A percentile compares a stretch with the other conserved stretches of the same genome.
These are phyloP conservation scores for Mollisiaceae sp. DNA, from an alignment of 2,329 filamentous ascomycete species.

Conservation along the genomic window DNA sequence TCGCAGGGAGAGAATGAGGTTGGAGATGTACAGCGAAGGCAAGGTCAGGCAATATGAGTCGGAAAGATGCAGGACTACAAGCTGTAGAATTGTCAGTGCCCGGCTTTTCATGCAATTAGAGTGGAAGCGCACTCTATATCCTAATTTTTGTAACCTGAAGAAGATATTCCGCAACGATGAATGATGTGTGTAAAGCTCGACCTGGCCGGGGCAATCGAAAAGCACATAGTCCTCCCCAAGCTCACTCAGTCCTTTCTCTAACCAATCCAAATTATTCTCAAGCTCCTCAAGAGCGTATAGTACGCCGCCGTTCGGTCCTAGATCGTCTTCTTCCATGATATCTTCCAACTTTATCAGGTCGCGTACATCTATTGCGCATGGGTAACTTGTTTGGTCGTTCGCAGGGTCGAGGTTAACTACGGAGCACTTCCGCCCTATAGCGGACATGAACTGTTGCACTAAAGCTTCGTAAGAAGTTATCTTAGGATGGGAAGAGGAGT, in stretches of 20 bases:
- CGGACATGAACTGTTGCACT: constrained; percentile 97
- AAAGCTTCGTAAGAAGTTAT: constrained; percentile 21
- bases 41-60: constrained; percentile 93
- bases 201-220: constrained; percentile 96
- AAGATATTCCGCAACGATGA: constrained; percentile 91
- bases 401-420: constrained; percentile 97
- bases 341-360: constrained; percentile 89
- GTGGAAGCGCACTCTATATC: constrained; percentile 75
- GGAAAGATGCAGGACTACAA: constrained; percentile 90
- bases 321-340: constrained; percentile 87
- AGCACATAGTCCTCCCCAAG: constrained; percentile 90
- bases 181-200: constrained; percentile 97
- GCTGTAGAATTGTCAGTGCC: constrained; percentile 56
- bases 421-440: constrained; percentile 92
- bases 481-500: background rate
- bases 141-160: constrained; percentile 85
- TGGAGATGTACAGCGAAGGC: constrained; percentile 93
- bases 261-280: constrained; percentile 92
- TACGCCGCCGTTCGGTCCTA: constrained; percentile 92
- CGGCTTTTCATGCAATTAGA: constrained; percentile 7
- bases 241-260: constrained; percentile 79
- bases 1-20: constrained; percentile 87
- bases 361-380: constrained; percentile 88
- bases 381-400: constrained; percentile 90
- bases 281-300: constrained; percentile 94